Percentiles rank a stretch among this genome's conserved stretches.
Conservation (phyloP, 176 grass and related monocot species). For the Lolium multiflorum region DNA sequence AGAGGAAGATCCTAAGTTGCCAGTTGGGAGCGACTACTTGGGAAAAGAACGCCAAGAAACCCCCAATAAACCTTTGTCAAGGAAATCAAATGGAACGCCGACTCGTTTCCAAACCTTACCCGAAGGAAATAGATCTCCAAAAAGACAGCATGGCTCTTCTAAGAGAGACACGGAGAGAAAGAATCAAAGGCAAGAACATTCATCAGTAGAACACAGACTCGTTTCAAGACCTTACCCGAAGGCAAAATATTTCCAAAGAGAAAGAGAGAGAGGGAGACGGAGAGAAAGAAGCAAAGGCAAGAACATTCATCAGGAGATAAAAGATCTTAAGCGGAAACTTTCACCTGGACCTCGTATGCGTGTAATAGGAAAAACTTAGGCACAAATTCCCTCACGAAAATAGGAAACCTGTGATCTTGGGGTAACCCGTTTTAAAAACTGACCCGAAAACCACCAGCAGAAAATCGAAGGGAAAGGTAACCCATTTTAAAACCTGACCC, state of each 20-base stretch:
- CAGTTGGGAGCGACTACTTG: neutral
- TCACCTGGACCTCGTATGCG: neutral
- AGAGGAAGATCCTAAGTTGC: neutral
- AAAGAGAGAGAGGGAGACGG: neutral
- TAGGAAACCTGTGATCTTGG: neutral
- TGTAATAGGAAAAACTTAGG: neutral
- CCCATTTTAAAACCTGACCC: neutral
- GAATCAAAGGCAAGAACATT: neutral
- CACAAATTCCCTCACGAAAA: neutral
- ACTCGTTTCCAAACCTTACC: neutral
- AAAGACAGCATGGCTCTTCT: neutral
- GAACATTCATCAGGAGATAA: neutral
- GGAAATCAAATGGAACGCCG: neutral
- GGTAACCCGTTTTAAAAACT: neutral
- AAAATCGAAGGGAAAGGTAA: neutral
- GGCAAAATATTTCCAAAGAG: neutral
- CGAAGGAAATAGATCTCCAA: neutral
- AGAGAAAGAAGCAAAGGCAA: neutral
- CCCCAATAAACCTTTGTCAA: too few relatives aligned
- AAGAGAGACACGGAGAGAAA: neutral
- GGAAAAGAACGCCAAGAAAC: neutral
- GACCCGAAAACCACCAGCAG: neutral
- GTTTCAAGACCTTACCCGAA: too few relatives aligned
- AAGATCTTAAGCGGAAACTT: neutral
- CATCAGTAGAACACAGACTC: neutral